Evolutionary conservation across 148 eudicot genomes (phyloP).

Genomic region (Amaranthus hypochondriacus): DNA sequence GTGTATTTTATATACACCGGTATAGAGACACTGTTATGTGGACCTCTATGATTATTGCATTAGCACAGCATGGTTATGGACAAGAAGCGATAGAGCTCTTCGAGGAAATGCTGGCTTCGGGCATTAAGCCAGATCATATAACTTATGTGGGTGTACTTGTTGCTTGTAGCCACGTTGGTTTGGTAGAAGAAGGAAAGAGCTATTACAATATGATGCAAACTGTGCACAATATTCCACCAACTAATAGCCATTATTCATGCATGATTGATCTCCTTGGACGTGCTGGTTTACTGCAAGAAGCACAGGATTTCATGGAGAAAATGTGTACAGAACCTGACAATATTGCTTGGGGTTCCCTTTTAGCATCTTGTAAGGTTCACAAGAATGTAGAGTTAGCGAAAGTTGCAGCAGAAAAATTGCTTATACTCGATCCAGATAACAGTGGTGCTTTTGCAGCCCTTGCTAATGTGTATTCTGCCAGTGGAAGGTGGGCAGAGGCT

Average conservation of each 20-base stretch:
- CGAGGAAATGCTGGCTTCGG: slow-evolving; percentile 32
- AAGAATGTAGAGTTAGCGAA: slow-evolving; percentile 36
- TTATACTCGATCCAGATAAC: slow-evolving; percentile 37
- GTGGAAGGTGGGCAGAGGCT: slow-evolving; percentile 41
- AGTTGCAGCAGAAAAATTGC: slow-evolving; percentile 37
- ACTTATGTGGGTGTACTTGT: slow-evolving; percentile 40
- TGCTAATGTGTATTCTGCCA: slow-evolving; percentile 38
- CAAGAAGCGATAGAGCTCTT: slow-evolving; percentile 38
- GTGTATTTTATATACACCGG: slow-evolving; percentile 24
- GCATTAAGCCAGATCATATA: slow-evolving; percentile 43
- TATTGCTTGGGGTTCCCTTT: slow-evolving; percentile 44
- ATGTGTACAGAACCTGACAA: slow-evolving; percentile 45
- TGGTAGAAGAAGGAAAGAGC: slow-evolving; percentile 37
- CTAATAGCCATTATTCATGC: slow-evolving; percentile 37
- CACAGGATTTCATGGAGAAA: slow-evolving; percentile 33
- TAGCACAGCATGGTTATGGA: slow-evolving; percentile 48
- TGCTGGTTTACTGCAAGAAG: slow-evolving; percentile 45
- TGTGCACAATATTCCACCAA: slow-evolving; percentile 33
- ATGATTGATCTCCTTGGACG: slow-evolving; percentile 49
- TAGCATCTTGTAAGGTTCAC: slow-evolving; percentile 38
- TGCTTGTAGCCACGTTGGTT: slow-evolving; percentile 38
- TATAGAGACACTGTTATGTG: slow-evolving; percentile 33
- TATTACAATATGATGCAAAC: slow-evolving; percentile 41
- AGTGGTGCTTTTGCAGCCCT: slow-evolving; percentile 45
- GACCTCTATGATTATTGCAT: slow-evolving; percentile 46